Conservation (phyloP, 208 protist species). For the Trypanosomatidae sp. region DNA sequence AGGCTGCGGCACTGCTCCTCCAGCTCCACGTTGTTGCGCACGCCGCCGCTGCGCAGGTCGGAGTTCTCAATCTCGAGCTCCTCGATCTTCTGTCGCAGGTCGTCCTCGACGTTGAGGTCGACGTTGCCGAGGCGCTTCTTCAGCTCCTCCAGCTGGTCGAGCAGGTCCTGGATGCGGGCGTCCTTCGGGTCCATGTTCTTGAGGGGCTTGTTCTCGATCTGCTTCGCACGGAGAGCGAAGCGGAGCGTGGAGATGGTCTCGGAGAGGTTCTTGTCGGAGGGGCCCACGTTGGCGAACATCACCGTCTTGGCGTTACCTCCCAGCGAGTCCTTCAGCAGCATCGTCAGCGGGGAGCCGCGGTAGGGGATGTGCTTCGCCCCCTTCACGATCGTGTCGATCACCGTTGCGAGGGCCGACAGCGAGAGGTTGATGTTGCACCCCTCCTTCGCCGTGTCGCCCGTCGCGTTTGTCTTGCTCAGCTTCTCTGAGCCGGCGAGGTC, state of each 20-base stretch:
- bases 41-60: slow-evolving; percentile 65
- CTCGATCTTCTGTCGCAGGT: slow-evolving; percentile 89
- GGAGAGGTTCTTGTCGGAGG: slow-evolving; percentile 83
- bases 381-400: slow-evolving; percentile 93
- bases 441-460: slow-evolving; percentile 92
- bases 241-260: slow-evolving; percentile 91
- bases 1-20: slow-evolving; percentile 68
- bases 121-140: slow-evolving; percentile 85
- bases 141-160: slow-evolving; percentile 90
- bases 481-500: slow-evolving; percentile 95
- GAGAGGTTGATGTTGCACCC: slow-evolving; percentile 95
- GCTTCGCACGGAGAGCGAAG: slow-evolving; percentile 89
- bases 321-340: slow-evolving; percentile 93
- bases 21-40: slow-evolving; percentile 87
- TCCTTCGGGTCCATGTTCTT: slow-evolving; percentile 94
- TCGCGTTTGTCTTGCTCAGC: slow-evolving; percentile 92
- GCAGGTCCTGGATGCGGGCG: slow-evolving; percentile 84
- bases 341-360: slow-evolving; percentile 89
- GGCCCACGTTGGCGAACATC: slow-evolving; percentile 91
- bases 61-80: slow-evolving; percentile 90
- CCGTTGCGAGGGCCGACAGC: slow-evolving; percentile 89
- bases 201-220: slow-evolving; percentile 96
- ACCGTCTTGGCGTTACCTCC: slow-evolving; percentile 91
- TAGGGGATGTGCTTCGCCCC: slow-evolving; percentile 91
- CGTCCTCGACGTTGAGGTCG: slow-evolving; percentile 86